phyloP scores from a whole-genome alignment of 2,329 filamentous ascomycete genomes.

The Harringtonia aguacate region DNA sequence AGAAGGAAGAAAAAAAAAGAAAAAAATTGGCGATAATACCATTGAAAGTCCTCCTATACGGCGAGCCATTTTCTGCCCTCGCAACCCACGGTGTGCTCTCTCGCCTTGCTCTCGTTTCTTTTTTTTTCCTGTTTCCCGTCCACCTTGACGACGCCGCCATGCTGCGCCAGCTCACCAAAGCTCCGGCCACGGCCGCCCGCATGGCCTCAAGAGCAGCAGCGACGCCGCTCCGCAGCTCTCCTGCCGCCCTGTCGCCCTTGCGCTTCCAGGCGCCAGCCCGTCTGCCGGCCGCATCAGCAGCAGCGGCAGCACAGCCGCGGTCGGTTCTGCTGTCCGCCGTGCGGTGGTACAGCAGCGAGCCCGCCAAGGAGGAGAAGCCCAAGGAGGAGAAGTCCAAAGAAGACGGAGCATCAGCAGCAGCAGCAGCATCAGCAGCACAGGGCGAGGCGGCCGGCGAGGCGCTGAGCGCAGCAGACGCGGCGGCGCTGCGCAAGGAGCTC shows the following conservation, averaged over 20 bases:
- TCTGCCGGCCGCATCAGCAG: background rate
- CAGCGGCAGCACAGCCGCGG: background rate
- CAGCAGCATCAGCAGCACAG: slow-evolving; percentile 6
- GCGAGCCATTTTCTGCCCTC: too few relatives aligned
- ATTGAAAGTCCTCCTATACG: too few relatives aligned
- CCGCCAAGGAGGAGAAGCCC: slow-evolving; percentile 18
- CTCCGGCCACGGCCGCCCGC: slow-evolving; percentile 7
- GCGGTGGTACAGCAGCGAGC: slow-evolving; percentile 37
- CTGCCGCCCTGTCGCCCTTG: slow-evolving; percentile 15
- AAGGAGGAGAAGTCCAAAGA: slow-evolving; percentile 11
- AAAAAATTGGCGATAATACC: background rate
- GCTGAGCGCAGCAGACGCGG: slow-evolving; percentile 15
- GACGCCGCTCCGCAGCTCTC: slow-evolving; percentile 3
- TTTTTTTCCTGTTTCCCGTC: background rate
- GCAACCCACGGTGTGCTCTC: background rate
- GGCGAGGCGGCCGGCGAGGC: slow-evolving; percentile 3
- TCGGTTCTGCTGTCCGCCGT: background rate
- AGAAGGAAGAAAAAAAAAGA: background rate
- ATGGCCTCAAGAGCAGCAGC: slow-evolving; percentile 1
- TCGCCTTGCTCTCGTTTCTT: background rate
- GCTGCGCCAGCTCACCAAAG: slow-evolving; percentile 9
- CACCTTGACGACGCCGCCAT: background rate
- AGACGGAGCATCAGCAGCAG: slow-evolving; percentile 18
- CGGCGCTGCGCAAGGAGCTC: slow-evolving; percentile 38
- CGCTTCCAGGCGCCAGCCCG: background rate